These are phyloP conservation scores for Aureobasidium namibiae DNA, from an alignment of 2,329 filamentous ascomycete species.

Conservation along the genomic window DNA sequence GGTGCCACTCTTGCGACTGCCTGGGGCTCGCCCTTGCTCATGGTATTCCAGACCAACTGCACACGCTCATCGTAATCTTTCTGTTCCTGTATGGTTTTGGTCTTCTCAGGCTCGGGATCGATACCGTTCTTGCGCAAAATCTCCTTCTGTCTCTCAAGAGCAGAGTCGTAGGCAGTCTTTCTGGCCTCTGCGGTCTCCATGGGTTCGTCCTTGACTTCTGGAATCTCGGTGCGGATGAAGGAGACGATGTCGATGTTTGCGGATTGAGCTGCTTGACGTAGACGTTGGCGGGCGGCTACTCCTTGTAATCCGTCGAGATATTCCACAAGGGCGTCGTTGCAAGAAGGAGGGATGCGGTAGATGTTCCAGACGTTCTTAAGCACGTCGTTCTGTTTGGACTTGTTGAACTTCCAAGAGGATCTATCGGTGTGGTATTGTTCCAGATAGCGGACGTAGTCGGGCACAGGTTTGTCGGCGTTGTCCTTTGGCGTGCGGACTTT, in stretches of 20 bases:
- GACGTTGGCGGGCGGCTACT: conserved; percentile 55
- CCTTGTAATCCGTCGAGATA: conserved; percentile 79
- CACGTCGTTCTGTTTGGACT: conserved; percentile 77
- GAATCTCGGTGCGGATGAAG: conserved; percentile 4
- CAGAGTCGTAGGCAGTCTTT: conserved; percentile 29
- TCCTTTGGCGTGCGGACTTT: conserved; percentile 17
- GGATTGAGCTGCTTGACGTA: conserved; percentile 58
- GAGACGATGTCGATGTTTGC: conserved; percentile 42
- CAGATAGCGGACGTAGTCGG: conserved; percentile 67
- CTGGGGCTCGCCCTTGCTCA: conserved; percentile 15
- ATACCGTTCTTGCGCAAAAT: conserved; percentile 21
- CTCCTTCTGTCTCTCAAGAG: conserved; percentile 27
- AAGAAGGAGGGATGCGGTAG: conserved; percentile 59
- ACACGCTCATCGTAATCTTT: conserved; percentile 27
- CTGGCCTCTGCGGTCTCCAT: conserved; percentile 30
- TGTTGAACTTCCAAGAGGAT: conserved; percentile 88
- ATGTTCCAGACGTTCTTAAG: conserved; percentile 74
- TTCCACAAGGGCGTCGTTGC: conserved; percentile 61
- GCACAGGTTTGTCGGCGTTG: conserved; percentile 18
- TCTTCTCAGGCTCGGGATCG: conserved; percentile 21
- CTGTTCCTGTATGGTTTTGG: conserved; percentile 26
- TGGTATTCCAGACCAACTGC: conserved; percentile 17
- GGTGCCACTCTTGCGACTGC: background rate
- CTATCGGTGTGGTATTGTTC: conserved; percentile 63
- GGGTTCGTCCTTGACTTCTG: conserved; percentile 9